Conservation (phyloP, 805 yeast species). For the Scheffersomyces ergatensis region DNA sequence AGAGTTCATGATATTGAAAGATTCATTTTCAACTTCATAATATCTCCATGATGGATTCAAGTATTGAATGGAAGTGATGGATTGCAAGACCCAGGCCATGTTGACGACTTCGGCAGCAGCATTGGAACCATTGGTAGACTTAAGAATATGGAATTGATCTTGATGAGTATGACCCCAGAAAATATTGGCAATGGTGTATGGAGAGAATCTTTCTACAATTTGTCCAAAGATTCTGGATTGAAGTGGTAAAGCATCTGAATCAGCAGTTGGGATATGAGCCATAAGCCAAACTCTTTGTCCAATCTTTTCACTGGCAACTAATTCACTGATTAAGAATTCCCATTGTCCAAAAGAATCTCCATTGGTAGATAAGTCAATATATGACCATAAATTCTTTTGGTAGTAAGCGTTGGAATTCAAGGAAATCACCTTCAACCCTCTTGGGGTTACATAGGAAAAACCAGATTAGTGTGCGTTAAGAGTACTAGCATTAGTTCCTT, state of each 20-base stretch:
- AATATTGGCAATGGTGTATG: slow-evolving; percentile 62
- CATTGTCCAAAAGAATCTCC: slow-evolving; percentile 64
- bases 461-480: slow-evolving; percentile 57
- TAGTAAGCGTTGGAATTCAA: slow-evolving; percentile 68
- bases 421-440: slow-evolving; percentile 59
- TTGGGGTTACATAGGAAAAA: slow-evolving; percentile 51
- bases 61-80: slow-evolving; percentile 58
- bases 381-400: slow-evolving; percentile 50
- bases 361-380: slow-evolving; percentile 51
- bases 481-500: slow-evolving; percentile 19
- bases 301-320: slow-evolving; percentile 52
- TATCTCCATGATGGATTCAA: slow-evolving; percentile 72
- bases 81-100: slow-evolving; percentile 64
- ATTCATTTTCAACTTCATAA: slow-evolving; percentile 60
- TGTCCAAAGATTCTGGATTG: slow-evolving; percentile 54
- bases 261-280: slow-evolving; percentile 62
- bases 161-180: slow-evolving; percentile 73
- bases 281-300: slow-evolving; percentile 71
- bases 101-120: slow-evolving; percentile 44
- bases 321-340: slow-evolving; percentile 58
- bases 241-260: slow-evolving; percentile 55
- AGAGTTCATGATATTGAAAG: slow-evolving; percentile 60
- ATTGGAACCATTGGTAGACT: slow-evolving; percentile 42
- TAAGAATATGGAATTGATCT: slow-evolving; percentile 63
- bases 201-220: slow-evolving; percentile 64